Evolutionary conservation across 140 eudicot species (phyloP).

Genomic region (Flaveria floridana): DNA sequence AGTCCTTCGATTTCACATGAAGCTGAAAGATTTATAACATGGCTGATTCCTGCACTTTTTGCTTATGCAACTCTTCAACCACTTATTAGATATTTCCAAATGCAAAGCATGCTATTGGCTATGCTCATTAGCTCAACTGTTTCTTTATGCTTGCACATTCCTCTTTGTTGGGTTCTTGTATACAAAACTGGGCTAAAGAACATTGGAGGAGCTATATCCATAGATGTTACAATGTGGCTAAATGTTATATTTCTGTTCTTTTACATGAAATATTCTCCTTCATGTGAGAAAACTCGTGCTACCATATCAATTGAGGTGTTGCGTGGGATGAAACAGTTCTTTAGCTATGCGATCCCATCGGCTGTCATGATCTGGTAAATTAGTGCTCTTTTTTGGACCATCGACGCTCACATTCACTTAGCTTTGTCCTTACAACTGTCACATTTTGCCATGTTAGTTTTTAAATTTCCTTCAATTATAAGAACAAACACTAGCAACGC

Average conservation of each 20-base stretch:
- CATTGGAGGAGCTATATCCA: constrained; percentile 65
- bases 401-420: background rate
- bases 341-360: constrained; percentile 73
- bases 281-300: constrained; percentile 60
- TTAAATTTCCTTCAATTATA: background rate
- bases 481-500: background rate
- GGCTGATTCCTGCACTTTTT: constrained; percentile 66
- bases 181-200: constrained; percentile 48
- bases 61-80: constrained; percentile 70
- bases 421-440: background rate
- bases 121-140: constrained; percentile 58
- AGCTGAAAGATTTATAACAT: constrained; percentile 61
- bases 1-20: constrained; percentile 68
- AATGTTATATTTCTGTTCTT: constrained; percentile 50
- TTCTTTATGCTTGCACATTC: constrained; percentile 54
- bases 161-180: constrained; percentile 65
- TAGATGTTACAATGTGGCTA: constrained; percentile 63
- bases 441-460: background rate
- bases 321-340: constrained; percentile 56
- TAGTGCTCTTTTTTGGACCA: constrained; percentile 2
- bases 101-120: constrained; percentile 64
- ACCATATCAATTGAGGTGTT: constrained; percentile 53
- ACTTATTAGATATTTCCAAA: constrained; percentile 63
- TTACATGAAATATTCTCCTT: constrained; percentile 59
- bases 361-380: constrained; percentile 72